Evolutionary conservation across 257 asterid genomes (phyloP).

Genomic region (Leptodermis oblonga): DNA sequence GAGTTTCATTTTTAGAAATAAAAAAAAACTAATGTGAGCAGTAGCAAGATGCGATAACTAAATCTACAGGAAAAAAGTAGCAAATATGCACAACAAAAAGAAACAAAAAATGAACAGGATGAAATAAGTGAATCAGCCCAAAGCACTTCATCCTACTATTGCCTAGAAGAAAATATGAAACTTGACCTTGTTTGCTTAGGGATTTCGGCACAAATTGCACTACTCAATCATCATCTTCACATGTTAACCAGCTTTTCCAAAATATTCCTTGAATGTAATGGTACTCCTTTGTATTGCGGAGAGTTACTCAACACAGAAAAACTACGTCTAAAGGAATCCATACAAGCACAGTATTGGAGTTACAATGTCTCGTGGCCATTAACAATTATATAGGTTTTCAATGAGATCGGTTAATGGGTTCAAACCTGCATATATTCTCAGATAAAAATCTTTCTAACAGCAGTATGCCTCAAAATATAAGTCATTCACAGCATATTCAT

Average conservation of each 20-base stretch:
- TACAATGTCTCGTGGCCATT: not conserved
- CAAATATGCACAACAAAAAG: not conserved
- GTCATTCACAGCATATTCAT: not conserved
- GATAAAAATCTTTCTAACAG: not conserved
- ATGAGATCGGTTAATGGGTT: not conserved
- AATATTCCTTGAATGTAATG: not conserved
- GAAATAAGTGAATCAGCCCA: not conserved
- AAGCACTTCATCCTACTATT: not conserved
- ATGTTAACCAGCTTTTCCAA: not conserved
- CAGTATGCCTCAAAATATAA: not conserved
- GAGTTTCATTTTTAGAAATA: conserved; percentile 5
- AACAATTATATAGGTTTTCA: not conserved
- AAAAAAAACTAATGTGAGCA: not conserved
- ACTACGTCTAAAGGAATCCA: not conserved
- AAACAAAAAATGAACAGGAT: not conserved
- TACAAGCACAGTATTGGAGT: not conserved
- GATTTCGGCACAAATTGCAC: not conserved
- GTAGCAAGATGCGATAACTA: conserved; percentile 16
- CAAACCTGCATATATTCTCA: not conserved
- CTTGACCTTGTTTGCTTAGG: not conserved
- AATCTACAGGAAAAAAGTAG: not conserved
- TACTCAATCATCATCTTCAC: not conserved
- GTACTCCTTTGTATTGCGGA: not conserved
- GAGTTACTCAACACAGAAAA: not conserved
- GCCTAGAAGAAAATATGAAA: not conserved